Percentiles rank a stretch among this genome's conserved stretches.
Conservation (phyloP, 1,284 basidiomycete species). For the Ceratobasidium sp. region DNA sequence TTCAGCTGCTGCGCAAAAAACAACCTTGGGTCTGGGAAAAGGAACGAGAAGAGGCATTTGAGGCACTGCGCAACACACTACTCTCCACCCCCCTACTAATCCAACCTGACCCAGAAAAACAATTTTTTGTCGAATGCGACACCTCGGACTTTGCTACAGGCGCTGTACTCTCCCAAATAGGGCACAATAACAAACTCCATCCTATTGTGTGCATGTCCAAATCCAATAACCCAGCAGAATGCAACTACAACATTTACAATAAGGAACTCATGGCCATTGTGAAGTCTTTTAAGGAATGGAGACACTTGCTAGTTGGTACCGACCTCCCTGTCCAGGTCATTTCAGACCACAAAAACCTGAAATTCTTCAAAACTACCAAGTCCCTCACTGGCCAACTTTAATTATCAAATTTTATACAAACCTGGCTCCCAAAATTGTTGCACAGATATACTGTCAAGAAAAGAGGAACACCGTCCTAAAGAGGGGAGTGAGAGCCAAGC, state of each 20-base stretch:
- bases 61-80: conserved; percentile 50
- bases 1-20: conserved; percentile 50
- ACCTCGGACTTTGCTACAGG: conserved; percentile 37
- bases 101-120: conserved; percentile 30
- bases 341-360: conserved; percentile 27
- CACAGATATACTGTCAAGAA: conserved; percentile 61
- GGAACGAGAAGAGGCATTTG: conserved; percentile 52
- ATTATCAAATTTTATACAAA: conserved; percentile 59
- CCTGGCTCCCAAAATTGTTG: conserved; percentile 57
- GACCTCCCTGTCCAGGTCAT: no score
- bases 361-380: neutral
- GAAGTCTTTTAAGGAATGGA: conserved; percentile 28
- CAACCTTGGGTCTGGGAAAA: conserved; percentile 47
- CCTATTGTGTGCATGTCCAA: no score
- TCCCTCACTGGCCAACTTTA: conserved; percentile 51
- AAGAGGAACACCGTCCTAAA: conserved; percentile 54
- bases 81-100: conserved; percentile 7
- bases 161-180: conserved; percentile 48
- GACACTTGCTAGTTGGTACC: conserved; percentile 29
- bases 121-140: conserved; percentile 38
- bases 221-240: no score
- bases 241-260: conserved; percentile 42
- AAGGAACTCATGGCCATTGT: conserved; percentile 43
- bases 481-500: conserved; percentile 30
- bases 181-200: no score